These are phyloP conservation scores for Daldinia grandis DNA, from an alignment of 495 filamentous ascomycete species.

Conservation along the genomic window DNA sequence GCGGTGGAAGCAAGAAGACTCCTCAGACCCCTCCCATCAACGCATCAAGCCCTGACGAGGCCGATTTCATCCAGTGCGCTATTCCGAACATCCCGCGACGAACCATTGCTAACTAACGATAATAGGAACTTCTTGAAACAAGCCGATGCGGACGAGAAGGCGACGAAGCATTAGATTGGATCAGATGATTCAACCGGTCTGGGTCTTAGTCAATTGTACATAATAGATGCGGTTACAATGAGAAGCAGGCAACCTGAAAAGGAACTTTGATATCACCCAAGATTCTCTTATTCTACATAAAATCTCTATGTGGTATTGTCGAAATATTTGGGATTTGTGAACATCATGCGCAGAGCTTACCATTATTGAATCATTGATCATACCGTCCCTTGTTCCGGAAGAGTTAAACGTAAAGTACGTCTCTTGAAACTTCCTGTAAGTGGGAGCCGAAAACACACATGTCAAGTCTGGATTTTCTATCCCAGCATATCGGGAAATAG, in stretches of 20 bases:
- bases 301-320: conserved; percentile 13
- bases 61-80: conserved; percentile 94
- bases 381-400: neutral
- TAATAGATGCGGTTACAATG: conserved; percentile 42
- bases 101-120: conserved; percentile 49
- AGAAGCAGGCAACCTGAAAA: conserved; percentile 29
- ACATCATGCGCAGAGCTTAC: neutral
- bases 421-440: neutral
- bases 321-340: neutral
- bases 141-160: conserved; percentile 74
- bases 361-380: neutral
- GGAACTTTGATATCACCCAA: conserved; percentile 21
- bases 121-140: conserved; percentile 81
- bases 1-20: conserved; percentile 71
- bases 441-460: no score
- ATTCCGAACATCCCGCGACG: conserved; percentile 22
- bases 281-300: neutral
- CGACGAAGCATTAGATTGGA: conserved; percentile 65
- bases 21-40: conserved; percentile 79
- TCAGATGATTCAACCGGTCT: conserved; percentile 25
- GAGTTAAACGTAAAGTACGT: neutral
- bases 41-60: conserved; percentile 89
- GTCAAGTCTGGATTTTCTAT: neutral
- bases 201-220: conserved; percentile 44
- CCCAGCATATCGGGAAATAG: no score